Base-by-base conservation (phyloP, 176 grass and related monocot genomes). In the Juncus effusus region DNA sequence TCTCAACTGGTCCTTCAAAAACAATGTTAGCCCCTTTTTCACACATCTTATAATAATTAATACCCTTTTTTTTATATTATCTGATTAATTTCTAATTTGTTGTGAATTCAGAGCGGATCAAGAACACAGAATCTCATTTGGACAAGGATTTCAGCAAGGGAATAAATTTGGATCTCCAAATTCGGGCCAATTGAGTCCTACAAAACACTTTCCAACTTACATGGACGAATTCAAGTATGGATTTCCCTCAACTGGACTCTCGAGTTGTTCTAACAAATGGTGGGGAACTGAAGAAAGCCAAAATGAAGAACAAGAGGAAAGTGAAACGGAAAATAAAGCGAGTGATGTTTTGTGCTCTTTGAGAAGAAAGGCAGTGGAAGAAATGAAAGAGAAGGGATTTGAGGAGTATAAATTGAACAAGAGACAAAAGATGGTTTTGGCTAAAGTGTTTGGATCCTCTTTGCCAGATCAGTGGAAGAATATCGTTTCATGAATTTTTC, bases 211-310 rank as follows among this genome's bases (percentile, higher is more conserved):
- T 66, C 85, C 93, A 16, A 89, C 82, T 8, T 97, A 81, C 75
- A 88, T 97, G 93, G 93, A 92, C 55, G 93, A 92, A 79, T 89
- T 97, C 42, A 86, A 89, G 79, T 84, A 64, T 0, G 93, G 93
- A 54, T 97, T 97, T 65, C 88, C 93, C 3, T 72, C 77, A 13
- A 77, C 56, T 72, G 88, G 85, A 36, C 76, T 92, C 64, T 84
- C 93, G 59, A 50, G 51, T 72, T 51, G 63, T 80, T 84, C 73
- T 16, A 49, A 62, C 71, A 89, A 86, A 86, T 97, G 88, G 93
- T 97, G 93, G 93, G 88, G 82, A 15, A 66, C 65, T 76, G 81
- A 78, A 70, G 88, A 55, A 67, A 77, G 62, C 4, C 79, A 3
- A 10, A 37, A 13, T 0, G 40, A 72, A 64, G 63, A 67, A 0